Evolutionary conservation across 108 stramenopile genomes (phyloP), one percentile per base, ranked within the genome.

Genomic region (Conticribra weissflogii): DNA sequence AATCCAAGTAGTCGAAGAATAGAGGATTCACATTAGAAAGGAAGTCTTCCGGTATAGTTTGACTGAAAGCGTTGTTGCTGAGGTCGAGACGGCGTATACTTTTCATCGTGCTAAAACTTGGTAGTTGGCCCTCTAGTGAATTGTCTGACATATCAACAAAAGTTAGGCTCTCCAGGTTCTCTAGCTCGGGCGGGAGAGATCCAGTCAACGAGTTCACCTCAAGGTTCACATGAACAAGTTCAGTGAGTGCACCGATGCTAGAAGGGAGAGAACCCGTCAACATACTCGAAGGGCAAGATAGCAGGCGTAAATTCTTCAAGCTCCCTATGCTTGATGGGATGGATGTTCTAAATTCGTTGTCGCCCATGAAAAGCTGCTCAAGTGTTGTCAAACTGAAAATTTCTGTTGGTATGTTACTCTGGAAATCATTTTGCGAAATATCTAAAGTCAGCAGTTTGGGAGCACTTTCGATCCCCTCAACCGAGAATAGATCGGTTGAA

Each of bases 381-480:
- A 75, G 24, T 24, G 67, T 75, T 7, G 68, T 30, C 3, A 75
- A 46, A 47, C 62, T 50, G 27, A 75, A 75, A 21, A 75, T 44
- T 54, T 75, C 56, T 22, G 23, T 3, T 1, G 74, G 74, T 3
- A 75, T 50, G n/a, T 2, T 22, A 17, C 53, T 3, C 24, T 25
- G 47, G 60, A 72, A 63, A 7, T 73, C 59, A 61, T 89, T 92
- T 72, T 83, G 82, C 2, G 86, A 63, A 19, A 92, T 71, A 66
- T 92, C 85, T 5, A 92, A 28, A 14, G 88, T 77, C 15, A 64
- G 68, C 7, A 92, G 51, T 2, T 77, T 66, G 1, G 74, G 41
- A 9, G 79, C 91, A 33, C 62, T 47, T 1, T 79, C 77, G 34
- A 92, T 84, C 36, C 91, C 91, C 17, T 81, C 48, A n/a, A 92